Evolutionary conservation across 495 filamentous ascomycete genomes (phyloP).

Genomic region (Daldinia decipiens): DNA sequence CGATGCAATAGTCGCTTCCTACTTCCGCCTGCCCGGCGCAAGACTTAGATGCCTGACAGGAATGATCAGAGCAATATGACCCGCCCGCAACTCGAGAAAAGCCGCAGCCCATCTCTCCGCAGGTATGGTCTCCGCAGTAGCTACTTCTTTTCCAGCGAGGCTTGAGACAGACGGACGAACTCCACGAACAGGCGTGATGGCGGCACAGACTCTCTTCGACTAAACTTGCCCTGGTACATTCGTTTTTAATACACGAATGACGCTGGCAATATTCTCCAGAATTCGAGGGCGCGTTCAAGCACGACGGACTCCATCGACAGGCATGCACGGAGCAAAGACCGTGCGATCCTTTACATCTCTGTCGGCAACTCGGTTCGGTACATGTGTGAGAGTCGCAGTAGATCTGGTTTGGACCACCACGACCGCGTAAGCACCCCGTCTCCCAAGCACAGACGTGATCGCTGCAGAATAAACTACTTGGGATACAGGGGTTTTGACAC

Average conservation of each 20-base stretch:
- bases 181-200: constrained; percentile 39
- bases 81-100: constrained; percentile 31
- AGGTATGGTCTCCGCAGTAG: constrained; percentile 42
- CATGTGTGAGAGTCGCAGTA: constrained; percentile 41
- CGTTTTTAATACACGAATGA: constrained; percentile 29
- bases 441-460: constrained; percentile 38
- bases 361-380: constrained; percentile 13
- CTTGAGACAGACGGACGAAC: constrained; percentile 31
- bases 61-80: constrained; percentile 40
- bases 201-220: constrained; percentile 30
- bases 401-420: constrained; percentile 18
- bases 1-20: constrained; percentile 41
- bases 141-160: constrained; percentile 40
- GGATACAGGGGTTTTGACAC: constrained; percentile 21
- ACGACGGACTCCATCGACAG: constrained; percentile 32
- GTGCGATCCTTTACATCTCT: constrained; percentile 27
- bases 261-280: constrained; percentile 30
- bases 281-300: constrained; percentile 14
- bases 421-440: constrained; percentile 24
- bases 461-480: constrained; percentile 33
- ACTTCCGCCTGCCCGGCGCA: constrained; percentile 38
- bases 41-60: constrained; percentile 36
- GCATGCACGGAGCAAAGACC: constrained; percentile 36
- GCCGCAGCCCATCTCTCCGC: constrained; percentile 42
- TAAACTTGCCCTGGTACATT: constrained; percentile 31